Evolutionary conservation across 805 yeast genomes (phyloP), one percentile per base, ranked within the genome.

Genomic region (Tetrapisispora fleetii): DNA sequence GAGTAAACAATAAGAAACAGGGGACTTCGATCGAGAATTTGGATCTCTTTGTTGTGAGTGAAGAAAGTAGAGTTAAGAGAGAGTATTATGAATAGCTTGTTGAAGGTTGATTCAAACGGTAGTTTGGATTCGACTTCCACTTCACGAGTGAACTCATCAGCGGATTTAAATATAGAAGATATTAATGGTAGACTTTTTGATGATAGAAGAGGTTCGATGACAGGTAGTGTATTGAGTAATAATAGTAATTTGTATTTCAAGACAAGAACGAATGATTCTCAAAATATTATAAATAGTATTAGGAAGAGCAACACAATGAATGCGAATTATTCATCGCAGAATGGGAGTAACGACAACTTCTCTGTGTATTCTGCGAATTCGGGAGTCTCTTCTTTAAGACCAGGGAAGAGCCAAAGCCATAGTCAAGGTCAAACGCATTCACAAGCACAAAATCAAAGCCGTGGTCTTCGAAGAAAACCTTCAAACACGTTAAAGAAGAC

Each of bases 401-500:
- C 38, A 4, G 38, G 38, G 5, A 8, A n/a, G n/a, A 32, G 35
- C 35, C 35, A 32, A 13, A 13, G 35, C 13, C 35, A 32, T 11
- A 16, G 22, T 27, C 19, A 39, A 24, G 27, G 16, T 24, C n/a
- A n/a, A n/a, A n/a, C n/a, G n/a, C n/a, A n/a, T n/a, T n/a, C n/a
- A n/a, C 39, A 37, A 18, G 11, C 13, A 10, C 39, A n/a, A 37
- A 18, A 7, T 11, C 39, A 37, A 37, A 21, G 11, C n/a, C 40
- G 19, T 6, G 28, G 37, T 27, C 43, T 30, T 19, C 43, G 43
- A 38, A 45, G 33, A 22, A 38, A 45, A 32, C 22, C 35, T n/a
- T 21, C 47, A 8, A 37, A 37, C 14, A 17, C 43, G n/a, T 38
- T 45, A n/a, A 52, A 54, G 48, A 59, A 55, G 36, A 59, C 64